Evolutionary conservation across 805 yeast genomes (phyloP), one percentile per base, ranked within the genome.

Genomic region (Blastobotrys americana): DNA sequence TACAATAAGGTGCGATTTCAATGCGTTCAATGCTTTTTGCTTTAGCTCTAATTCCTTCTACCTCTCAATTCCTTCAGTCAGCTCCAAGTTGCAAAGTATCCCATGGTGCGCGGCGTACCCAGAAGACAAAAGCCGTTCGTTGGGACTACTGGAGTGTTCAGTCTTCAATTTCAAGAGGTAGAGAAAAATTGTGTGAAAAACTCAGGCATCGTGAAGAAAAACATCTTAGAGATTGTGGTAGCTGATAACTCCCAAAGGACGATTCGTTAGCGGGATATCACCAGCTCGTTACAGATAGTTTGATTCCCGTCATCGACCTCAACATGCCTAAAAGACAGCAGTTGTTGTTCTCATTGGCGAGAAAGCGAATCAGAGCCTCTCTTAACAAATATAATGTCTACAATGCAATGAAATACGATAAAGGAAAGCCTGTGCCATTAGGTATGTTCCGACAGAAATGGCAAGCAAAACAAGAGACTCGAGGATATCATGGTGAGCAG

Each of bases 401-500:
- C 77, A 93, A 93, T 59, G 88, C 56, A 79, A 82, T 72, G 83
- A 88, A 60, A 27, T 67, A 71, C 84, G 75, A 71, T 50, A 72
- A 78, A 3, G 76, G 76, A 65, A 8, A 13, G 13, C 31, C 8
- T 13, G 13, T 8, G 10, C 8, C 8, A 13, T 13, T 8, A 13
- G 78, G 95, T n/a, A 70, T 86, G 47, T 93, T 73, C 67, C 95
- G 86, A 66, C 95, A 90, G 65, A 87, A 88, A 66, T 93, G 95
- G 90, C 67, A 73, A 4, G 82, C 96, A 42, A 90, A 93, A 64
- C 82, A 79, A 60, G 96, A 89, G 60, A 82, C 97, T 5, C 78
- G 98, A 67, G 82, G 90, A 1, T 90, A 90, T 64, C 98, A 90
- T 63, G 98, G 98, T 55, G 97, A 93, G 59, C 86, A 83, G 61